Percentiles rank a stretch among this genome's conserved stretches.
Evolutionary conservation across 345 rosid species (phyloP).

Genomic region (Euphorbia pulcherrima): DNA sequence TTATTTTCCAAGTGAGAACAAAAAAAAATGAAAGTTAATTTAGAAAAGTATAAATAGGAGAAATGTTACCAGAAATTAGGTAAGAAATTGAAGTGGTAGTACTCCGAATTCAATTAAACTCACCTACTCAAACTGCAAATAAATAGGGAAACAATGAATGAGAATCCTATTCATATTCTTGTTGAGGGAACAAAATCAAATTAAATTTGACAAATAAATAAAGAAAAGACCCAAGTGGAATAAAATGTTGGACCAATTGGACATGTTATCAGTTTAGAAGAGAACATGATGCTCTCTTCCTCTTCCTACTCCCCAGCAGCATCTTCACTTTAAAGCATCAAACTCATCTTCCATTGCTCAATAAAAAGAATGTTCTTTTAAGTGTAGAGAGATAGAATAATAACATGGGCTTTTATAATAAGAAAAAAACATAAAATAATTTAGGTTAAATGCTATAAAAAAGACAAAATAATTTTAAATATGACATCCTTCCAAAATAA

Average conservation of each 20-base stretch:
- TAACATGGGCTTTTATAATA: too few relatives aligned
- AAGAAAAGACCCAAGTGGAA: not conserved
- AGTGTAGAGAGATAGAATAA: slow-evolving; percentile 6
- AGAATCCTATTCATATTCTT: slow-evolving; percentile 52
- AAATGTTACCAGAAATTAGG: slow-evolving; percentile 8
- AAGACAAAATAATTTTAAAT: too few relatives aligned
- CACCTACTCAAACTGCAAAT: slow-evolving; percentile 21
- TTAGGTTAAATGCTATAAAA: too few relatives aligned
- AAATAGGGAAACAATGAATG: slow-evolving; percentile 26
- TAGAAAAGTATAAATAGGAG: not conserved
- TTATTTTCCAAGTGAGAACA: not conserved
- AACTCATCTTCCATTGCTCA: slow-evolving; percentile 15
- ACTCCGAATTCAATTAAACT: slow-evolving; percentile 16
- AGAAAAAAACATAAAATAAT: too few relatives aligned
- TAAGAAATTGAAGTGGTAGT: too few relatives aligned
- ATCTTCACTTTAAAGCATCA: too few relatives aligned
- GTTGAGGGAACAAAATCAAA: not conserved
- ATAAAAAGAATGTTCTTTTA: not conserved
- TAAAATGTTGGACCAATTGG: slow-evolving; percentile 7
- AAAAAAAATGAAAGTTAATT: not conserved
- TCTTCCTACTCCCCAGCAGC: not conserved
- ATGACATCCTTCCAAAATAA: too few relatives aligned
- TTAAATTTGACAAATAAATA: not conserved
- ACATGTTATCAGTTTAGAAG: not conserved
- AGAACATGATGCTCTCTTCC: slow-evolving; percentile 25